Base-by-base conservation (phyloP, 116 monocot species). In the Iris pallida region DNA sequence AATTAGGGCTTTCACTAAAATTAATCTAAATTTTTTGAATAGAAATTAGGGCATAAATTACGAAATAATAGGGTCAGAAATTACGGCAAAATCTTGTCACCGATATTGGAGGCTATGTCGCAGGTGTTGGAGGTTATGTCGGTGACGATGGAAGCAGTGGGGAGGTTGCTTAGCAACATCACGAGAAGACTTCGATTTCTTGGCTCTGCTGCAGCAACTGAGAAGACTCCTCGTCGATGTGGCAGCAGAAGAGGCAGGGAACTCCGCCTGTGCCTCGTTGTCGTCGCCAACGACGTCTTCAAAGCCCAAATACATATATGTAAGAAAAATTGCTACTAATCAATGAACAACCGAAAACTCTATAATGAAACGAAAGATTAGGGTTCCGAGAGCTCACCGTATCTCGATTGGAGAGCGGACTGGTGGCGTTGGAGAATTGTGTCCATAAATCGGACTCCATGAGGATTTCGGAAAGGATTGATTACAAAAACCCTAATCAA, bases 201-300 rank as follows among this genome's bases (percentile, higher is more conserved):
- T n/a, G n/a, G n/a, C n/a, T n/a, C n/a, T n/a, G n/a, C n/a, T n/a
- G n/a, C n/a, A n/a, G n/a, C n/a, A n/a, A n/a, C n/a, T n/a, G n/a
- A n/a, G n/a, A n/a, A n/a, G n/a, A n/a, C 70, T 96, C 96, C 12
- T 91, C 91, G 43, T 91, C 92, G 45, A 96, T 86, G 66, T 96
- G 96, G 65, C 82, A 85, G 75, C 96, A 96, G 63, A 89, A 96
- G 20, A 89, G 96, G 78, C 89, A 91, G 76, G 56, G 72, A 81
- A 86, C 76, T 90, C 88, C 47, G 64, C 68, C 30, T 78, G 64
- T 1, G 64, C 42, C 3, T 86, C 95, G 10, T 80, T 86, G 1
- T 86, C 83, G 5, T 72, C 79, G 18, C 71, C 75, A 44, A 86
- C 80, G 41, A 75, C 53, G 16, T 88, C 86, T 44, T 83, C 86